These are phyloP conservation scores for Spirogloea muscicola DNA, from an alignment of 139 green algal species.

Conservation along the genomic window DNA sequence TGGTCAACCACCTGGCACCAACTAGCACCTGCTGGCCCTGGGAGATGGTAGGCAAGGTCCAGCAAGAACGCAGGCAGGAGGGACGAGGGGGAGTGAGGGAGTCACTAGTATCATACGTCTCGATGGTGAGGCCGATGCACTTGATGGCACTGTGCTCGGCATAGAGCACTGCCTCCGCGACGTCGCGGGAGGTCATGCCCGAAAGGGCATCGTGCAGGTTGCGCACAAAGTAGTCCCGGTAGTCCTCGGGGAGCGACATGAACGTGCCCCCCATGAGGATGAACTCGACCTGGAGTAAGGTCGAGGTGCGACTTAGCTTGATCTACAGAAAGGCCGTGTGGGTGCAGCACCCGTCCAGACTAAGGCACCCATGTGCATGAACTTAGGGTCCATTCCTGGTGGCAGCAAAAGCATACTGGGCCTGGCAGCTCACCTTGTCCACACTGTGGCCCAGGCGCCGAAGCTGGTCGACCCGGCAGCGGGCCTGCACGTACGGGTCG, in stretches of 20 bases:
- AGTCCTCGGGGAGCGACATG: constrained; percentile 91
- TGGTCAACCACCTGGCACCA: no score
- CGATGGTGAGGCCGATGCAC: constrained; percentile 96
- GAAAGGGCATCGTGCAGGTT: constrained; percentile 93
- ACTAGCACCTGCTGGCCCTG: no score
- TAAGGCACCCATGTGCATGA: no score
- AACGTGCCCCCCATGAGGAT: constrained; percentile 99
- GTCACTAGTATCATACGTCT: no score
- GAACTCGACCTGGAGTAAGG: constrained; percentile 78
- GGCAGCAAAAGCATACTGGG: no score
- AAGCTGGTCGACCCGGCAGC: constrained; percentile 89
- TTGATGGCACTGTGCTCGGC: constrained; percentile 58
- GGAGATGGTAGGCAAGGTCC: no score
- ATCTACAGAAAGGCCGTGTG: no score
- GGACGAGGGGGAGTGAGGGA: no score
- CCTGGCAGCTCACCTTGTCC: constrained; percentile 81
- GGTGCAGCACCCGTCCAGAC: no score
- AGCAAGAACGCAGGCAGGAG: constrained; percentile 73
- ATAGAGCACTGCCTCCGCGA: constrained; percentile 62
- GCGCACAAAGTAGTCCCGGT: constrained; percentile 94
- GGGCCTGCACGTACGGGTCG: constrained; percentile 58
- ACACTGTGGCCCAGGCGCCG: constrained; percentile 86
- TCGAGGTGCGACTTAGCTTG: background rate
- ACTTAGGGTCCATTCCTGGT: no score
- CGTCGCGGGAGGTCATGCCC: constrained; percentile 63